These are phyloP conservation scores for Alternaria dauci DNA, from an alignment of 2,329 filamentous ascomycete genomes.

Conservation along the genomic window DNA sequence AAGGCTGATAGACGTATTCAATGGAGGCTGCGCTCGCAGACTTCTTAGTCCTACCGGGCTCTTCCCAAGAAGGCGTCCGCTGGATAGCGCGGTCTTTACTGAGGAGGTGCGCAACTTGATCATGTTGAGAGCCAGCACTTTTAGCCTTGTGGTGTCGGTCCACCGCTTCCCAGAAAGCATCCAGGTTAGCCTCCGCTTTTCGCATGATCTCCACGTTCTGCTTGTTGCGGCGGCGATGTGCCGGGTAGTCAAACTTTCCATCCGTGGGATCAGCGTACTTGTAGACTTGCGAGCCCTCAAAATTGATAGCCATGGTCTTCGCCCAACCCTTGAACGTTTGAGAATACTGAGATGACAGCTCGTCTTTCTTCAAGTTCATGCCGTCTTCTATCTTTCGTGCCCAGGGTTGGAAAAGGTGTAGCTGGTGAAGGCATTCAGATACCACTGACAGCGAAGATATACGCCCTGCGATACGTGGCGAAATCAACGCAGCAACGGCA, in stretches of 20 bases:
- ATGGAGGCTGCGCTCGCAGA: not conserved
- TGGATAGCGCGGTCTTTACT: conserved; percentile 50
- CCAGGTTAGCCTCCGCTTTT: conserved; percentile 58
- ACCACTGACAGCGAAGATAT: conserved; percentile 60
- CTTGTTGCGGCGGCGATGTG: conserved; percentile 57
- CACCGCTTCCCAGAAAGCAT: conserved; percentile 56
- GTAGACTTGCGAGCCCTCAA: conserved; percentile 17
- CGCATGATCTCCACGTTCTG: conserved; percentile 57
- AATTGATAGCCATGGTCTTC: not conserved
- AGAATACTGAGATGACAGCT: too few species aligned
- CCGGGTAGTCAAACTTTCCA: conserved; percentile 59
- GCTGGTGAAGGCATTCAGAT: conserved; percentile 55
- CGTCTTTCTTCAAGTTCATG: too few species aligned
- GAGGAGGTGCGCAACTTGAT: conserved; percentile 28
- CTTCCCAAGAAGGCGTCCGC: conserved; percentile 61
- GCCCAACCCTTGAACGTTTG: too few species aligned
- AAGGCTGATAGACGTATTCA: conserved; percentile 12
- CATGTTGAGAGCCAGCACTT: conserved; percentile 16
- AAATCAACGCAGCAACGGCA: not conserved
- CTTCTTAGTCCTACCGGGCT: conserved; percentile 32
- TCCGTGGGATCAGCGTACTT: conserved; percentile 36
- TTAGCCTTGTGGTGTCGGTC: conserved; percentile 32
- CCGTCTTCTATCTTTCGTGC: conserved; percentile 28
- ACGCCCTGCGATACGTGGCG: conserved; percentile 38
- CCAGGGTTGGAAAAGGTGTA: conserved; percentile 61